These are phyloP conservation scores for Gaeumannomyces sp. DNA, from an alignment of 2,329 filamentous ascomycete genomes.

Conservation along the genomic window DNA sequence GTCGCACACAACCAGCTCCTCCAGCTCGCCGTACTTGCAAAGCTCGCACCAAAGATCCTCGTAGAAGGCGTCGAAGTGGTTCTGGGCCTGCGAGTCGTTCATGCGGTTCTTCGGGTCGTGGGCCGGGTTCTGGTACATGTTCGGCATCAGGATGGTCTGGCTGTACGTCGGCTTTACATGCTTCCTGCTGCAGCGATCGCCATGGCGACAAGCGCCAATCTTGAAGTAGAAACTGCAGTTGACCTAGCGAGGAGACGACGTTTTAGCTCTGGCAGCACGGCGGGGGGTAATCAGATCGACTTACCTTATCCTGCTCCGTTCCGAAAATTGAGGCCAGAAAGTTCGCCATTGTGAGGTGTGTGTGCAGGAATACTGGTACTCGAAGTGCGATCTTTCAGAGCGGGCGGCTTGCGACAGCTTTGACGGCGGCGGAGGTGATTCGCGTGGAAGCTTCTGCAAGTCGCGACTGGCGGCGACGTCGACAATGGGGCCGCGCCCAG, in stretches of 20 bases:
- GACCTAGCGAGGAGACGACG: constrained; percentile 40
- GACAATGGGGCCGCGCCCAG: background rate
- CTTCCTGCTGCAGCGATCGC: constrained; percentile 95
- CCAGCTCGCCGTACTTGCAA: constrained; percentile 96
- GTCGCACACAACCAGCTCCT: constrained; percentile 97
- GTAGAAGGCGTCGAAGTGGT: constrained; percentile 99
- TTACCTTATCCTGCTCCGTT: constrained; percentile 88
- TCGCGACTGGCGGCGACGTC: background rate
- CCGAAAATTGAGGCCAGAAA: constrained; percentile 99
- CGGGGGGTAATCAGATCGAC: constrained; percentile 3
- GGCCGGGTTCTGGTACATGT: constrained; percentile 97
- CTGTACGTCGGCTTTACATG: constrained; percentile 98
- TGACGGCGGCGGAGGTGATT: background rate
- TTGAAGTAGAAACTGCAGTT: constrained; percentile 99
- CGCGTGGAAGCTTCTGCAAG: background rate
- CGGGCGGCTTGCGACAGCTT: background rate
- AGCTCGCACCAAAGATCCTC: constrained; percentile 99
- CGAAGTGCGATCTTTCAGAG: background rate
- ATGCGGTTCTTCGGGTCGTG: constrained; percentile 97
- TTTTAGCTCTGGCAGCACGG: constrained; percentile 20
- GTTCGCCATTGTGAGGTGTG: constrained; percentile 67
- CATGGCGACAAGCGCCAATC: constrained; percentile 97
- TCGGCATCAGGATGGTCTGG: constrained; percentile 95
- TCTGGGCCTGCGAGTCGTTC: constrained; percentile 92
- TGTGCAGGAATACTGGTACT: background rate